Percentiles rank a stretch among this genome's conserved stretches.
These are phyloP conservation scores for Sporothrix pseudoabietina DNA, from an alignment of 2,329 filamentous ascomycete genomes.

Conservation along the genomic window DNA sequence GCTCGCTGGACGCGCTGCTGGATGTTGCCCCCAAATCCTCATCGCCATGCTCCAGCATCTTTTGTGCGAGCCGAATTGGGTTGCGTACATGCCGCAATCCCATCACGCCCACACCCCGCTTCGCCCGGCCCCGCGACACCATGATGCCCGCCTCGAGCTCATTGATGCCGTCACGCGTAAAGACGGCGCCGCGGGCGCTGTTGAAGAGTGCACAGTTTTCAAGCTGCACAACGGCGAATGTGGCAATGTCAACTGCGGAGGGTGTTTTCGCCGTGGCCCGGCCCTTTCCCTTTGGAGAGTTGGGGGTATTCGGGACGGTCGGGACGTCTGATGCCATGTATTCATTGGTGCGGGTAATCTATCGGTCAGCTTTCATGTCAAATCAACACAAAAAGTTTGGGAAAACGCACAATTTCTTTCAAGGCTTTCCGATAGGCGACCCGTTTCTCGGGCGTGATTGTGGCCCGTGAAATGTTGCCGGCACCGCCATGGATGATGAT, in stretches of 20 bases:
- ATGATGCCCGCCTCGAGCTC: conserved; percentile 87
- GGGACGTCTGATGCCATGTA: conserved; percentile 48
- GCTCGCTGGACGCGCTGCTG: neutral
- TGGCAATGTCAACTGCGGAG: conserved; percentile 71
- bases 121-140: conserved; percentile 72
- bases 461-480: conserved; percentile 65
- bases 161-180: conserved; percentile 78
- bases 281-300: neutral
- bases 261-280: conserved; percentile 39
- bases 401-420: conserved; percentile 57
- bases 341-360: conserved; percentile 50
- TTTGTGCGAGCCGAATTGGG: conserved; percentile 72
- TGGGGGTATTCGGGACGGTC: neutral
- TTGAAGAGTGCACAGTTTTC: conserved; percentile 86
- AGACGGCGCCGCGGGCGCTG: conserved; percentile 79
- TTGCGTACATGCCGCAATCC: conserved; percentile 74
- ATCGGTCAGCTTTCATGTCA: neutral
- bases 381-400: neutral
- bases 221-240: conserved; percentile 72
- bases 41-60: conserved; percentile 70
- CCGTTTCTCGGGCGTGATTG: conserved; percentile 61
- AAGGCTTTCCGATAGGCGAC: conserved; percentile 62
- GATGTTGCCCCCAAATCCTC: conserved; percentile 48
- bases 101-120: conserved; percentile 77
- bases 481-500: conserved; percentile 74